Base-by-base conservation (phyloP, 148 eudicot genomes). In the Dianthus caryophyllus region DNA sequence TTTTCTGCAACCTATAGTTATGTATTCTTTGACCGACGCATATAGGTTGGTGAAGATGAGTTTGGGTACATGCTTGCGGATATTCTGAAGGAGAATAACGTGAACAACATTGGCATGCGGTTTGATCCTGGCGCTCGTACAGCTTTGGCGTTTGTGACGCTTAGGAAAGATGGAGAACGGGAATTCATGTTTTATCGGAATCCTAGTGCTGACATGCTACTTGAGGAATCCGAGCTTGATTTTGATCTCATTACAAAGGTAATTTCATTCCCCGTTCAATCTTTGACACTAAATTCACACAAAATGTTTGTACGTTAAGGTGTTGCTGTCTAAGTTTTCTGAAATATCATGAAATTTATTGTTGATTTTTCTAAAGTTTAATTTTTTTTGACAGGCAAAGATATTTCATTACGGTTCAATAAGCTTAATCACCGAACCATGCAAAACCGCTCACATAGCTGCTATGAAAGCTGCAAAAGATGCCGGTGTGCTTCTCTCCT, bases 161-260 rank as follows among this genome's bases (percentile, higher is more conserved):
- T 95, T 69, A 95, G 80, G 73, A 88, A 81, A 36, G 96, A 90
- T 51, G 99, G 99, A 71, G 99, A 95, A 74, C 92, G 99, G 14
- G 99, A 95, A 74, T 95, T 95, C 79, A 95, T 95, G 99, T 95
- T 95, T 78, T 95, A 86, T 60, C 96, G 99, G 65, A 95, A 95
- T 73, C 99, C 99, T 62, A 95, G 99, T 81, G 99, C 99, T 68
- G 99, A 95, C 79, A 95, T 95, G 97, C 88, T 95, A 33, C 96
- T 95, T 71, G 76, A 85, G 69, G 97, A 86, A 82, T 70, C 82
- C 66, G 97, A 95, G 79, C 91, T 95, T 77, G 91, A 88, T 75
- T 67, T 84, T 46, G 96, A 90, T 60, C 84, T 95, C 69, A 90
- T 95, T 29, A 86, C 61, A 68, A 94, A 85, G 96, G 99, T 94